Evolutionary conservation across 1,284 basidiomycete genomes (phyloP), one percentile per base, ranked within the genome.

Genomic region (Puccinia triticina): DNA sequence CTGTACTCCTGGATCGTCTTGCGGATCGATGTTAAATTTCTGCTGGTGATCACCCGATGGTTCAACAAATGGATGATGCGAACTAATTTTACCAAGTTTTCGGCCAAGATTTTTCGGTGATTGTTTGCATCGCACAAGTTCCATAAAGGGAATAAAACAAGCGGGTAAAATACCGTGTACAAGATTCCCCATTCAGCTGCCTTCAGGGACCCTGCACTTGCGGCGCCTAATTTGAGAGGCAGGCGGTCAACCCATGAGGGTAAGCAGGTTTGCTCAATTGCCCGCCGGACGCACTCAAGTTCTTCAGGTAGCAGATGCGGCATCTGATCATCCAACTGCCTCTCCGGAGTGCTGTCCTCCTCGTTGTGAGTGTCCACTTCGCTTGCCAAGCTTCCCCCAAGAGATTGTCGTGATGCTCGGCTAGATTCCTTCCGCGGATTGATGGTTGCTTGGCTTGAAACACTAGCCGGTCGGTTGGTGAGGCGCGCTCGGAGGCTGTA

Each of bases 121-220:
- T 37, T 32, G 34, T 64, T 64, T 64, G 26, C 12, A 32, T 64
- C 61, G 21, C 29, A 32, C 34, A 32, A 29, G 34, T 64, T 21
- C 61, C 61, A 64, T 64, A 64, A 32, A 37, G 61, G 61, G 4
- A 64, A 5, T 64, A 64, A 64, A 11, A 64, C 26, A 3, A 64
- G 61, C 3, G 61, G 61, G 34, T 64, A 64, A 37, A 64, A 64
- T 7, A 48, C 43, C 11, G 43, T 73, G 46, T 3, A 73, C 46
- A 73, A 55, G 46, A 50, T 73, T 43, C 43, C 43, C 43, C 16
- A 73, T n/a, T n/a, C n/a, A n/a, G n/a, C n/a, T n/a, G n/a, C n/a
- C n/a, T n/a, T n/a, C n/a, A n/a, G n/a, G n/a, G n/a, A n/a, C n/a
- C n/a, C n/a, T n/a, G n/a, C n/a, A n/a, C n/a, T n/a, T n/a, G n/a